These are phyloP conservation scores for Ustilago loliicola DNA, from an alignment of 1,284 basidiomycete genomes.

Conservation along the genomic window DNA sequence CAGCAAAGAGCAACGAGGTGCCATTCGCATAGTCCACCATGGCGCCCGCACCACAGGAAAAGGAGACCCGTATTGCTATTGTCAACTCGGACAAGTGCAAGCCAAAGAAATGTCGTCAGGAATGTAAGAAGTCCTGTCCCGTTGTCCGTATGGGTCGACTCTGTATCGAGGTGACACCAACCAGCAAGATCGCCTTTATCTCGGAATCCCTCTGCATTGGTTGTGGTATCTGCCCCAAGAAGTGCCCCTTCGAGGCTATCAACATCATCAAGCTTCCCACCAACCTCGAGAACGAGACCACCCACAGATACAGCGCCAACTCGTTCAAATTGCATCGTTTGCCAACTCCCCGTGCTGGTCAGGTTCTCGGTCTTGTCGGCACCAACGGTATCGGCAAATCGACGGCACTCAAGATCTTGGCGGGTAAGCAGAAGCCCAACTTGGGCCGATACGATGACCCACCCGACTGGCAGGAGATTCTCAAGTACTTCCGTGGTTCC, in stretches of 20 bases:
- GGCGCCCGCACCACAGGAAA: constrained; percentile 55
- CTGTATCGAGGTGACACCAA: constrained; percentile 66
- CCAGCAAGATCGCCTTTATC: constrained; percentile 69
- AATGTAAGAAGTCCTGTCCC: constrained; percentile 70
- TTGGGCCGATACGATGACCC: constrained; percentile 70
- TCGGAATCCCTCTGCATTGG: constrained; percentile 70
- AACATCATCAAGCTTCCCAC: constrained; percentile 71
- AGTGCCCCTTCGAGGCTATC: constrained; percentile 70
- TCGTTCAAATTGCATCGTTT: constrained; percentile 70
- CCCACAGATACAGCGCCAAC: constrained; percentile 70
- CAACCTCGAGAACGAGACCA: constrained; percentile 69
- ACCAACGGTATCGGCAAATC: constrained; percentile 71
- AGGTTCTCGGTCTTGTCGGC: constrained; percentile 69
- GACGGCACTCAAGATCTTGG: constrained; percentile 69
- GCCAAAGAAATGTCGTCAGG: constrained; percentile 69
- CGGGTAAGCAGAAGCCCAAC: constrained; percentile 70
- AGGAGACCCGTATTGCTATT: constrained; percentile 70
- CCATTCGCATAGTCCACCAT: constrained; percentile 26
- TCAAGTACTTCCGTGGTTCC: constrained; percentile 70
- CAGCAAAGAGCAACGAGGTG: constrained; percentile 24
- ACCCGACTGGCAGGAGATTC: constrained; percentile 70
- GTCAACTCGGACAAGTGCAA: constrained; percentile 70
- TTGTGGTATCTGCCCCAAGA: constrained; percentile 70
- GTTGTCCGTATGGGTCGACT: constrained; percentile 69
- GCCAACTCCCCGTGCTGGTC: constrained; percentile 67